Evolutionary conservation across 2,329 filamentous ascomycete species (phyloP), one percentile per base, ranked within the genome.

Genomic region (Aspergillus candidus): DNA sequence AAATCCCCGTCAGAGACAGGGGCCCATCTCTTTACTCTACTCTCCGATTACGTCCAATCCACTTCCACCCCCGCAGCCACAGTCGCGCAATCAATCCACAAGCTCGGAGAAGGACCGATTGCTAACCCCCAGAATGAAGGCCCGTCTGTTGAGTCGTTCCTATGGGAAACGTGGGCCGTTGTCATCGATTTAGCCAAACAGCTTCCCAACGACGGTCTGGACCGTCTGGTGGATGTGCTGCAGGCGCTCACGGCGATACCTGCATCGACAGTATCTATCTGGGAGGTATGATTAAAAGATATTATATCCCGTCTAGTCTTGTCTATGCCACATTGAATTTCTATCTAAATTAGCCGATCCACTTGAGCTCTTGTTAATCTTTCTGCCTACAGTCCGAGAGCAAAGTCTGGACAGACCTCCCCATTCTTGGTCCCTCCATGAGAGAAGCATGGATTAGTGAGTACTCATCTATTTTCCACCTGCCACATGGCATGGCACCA

Each of bases 371-470:
- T 14, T 10, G 3, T 8, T 27, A 10, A 27, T 10, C 32, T 31
- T 15, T 15, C 33, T 15, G 13, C 10, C 4, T 7, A 0, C 39
- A 45, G 44, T 15, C 30, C 6, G 33, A 43, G 11, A 41, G 10
- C 3, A 27, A 38, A 6, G 29, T 48, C 6, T 50, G 44, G 45
- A 40, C 15, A 4, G 48, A 48, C 27, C 38, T 50, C 13, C 48
- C 48, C 11, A 33, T 50, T 11, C 37, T 48, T 14, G 48, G 48
- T n/a, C 42, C 48, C 3, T 22, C 30, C 6, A 35, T 50, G 46
- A 29, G 39, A 37, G 46, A 50, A 39, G 35, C 42, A 17, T 50
- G 48, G 45, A 41, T 36, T 15, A 11, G 48, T 50, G 38, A 14
- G 40, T 43, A 8, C 13, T 13, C 15, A 6, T 30, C 12, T 17